Evolutionary conservation across 371 early-diverging fungal species (phyloP), one percentile per base, ranked within the genome.

Genomic region (Batkoa obscura): DNA sequence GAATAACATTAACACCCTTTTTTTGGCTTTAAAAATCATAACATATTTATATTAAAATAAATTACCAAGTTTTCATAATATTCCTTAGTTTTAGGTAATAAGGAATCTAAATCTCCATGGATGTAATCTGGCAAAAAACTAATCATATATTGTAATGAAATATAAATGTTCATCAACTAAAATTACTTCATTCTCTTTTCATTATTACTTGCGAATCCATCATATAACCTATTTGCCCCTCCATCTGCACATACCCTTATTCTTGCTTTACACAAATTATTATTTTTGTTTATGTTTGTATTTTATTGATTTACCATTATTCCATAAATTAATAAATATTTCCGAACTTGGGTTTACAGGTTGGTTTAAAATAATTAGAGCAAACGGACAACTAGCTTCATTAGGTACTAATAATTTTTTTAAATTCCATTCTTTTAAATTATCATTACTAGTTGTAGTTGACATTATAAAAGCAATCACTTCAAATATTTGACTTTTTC

Each of bases 101-200:
- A 59, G 0, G 92, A 91, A 66, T 92, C 93, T 34, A 92, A 64
- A 66, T 92, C 94, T 9, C 93, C 93, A 48, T 74, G 65, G 37
- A 94, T 81, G 38, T 68, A 76, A 65, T 86, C 74, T 2, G 94
- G 94, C 15, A 88, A 56, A 59, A 73, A 81, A 49, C 83, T 83
- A 49, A 6, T 37, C 12, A 12, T 34, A 12, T 17, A 17, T 17
- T 34, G 10, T 47, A 23, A 33, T 31, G 8, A 13, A 51, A 10
- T 46, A 38, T 3, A 10, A 2, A 31, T 38, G 41, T 8, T 32
- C 10, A n/a, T 30, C 56, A 8, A 30, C 31, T 10, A 23, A 5
- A 39, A 48, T 39, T 48, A 23, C 9, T 12, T 37, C 46, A n/a
- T 43, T 34, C 38, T 42, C 12, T 33, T 43, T 55, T 51, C 42